These are phyloP conservation scores for Diversispora epigaea DNA, from an alignment of 192 early-diverging fungal species.

Conservation along the genomic window DNA sequence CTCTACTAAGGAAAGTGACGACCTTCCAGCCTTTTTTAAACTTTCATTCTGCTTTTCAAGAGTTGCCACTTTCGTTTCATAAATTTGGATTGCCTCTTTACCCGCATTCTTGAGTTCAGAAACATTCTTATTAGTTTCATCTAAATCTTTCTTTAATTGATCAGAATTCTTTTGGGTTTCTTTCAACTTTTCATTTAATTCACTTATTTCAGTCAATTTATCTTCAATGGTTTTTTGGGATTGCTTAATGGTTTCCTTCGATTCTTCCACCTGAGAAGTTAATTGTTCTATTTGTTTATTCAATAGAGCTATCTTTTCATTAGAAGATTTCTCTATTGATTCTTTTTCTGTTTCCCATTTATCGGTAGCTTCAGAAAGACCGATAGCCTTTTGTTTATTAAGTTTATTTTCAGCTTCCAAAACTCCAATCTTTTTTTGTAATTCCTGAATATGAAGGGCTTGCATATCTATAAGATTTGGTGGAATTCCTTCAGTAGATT, in stretches of 20 bases:
- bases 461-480: conserved; percentile 32
- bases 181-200: conserved; percentile 17
- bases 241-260: background rate
- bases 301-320: conserved; percentile 37
- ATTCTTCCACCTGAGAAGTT: conserved; percentile 10
- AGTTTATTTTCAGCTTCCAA: conserved; percentile 73
- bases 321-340: conserved; percentile 24
- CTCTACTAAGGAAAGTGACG: conserved; percentile 27
- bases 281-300: conserved; percentile 34
- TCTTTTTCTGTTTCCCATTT: conserved; percentile 30
- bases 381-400: conserved; percentile 39
- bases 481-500: conserved; percentile 22
- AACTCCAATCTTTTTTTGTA: conserved; percentile 63
- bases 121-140: conserved; percentile 31
- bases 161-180: conserved; percentile 3
- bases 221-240: background rate
- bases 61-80: conserved; percentile 39
- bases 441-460: conserved; percentile 54
- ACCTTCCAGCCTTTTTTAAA: conserved; percentile 35
- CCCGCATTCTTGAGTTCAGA: conserved; percentile 44
- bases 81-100: conserved; percentile 48
- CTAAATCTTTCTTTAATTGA: conserved; percentile 3
- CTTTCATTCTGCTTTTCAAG: conserved; percentile 41
- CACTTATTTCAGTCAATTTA: too few relatives aligned
- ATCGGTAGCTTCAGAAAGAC: background rate